Evolutionary conservation across 2,329 filamentous ascomycete species (phyloP), one percentile per base, ranked within the genome.

Genomic region (Stachybotrys chartarum): DNA sequence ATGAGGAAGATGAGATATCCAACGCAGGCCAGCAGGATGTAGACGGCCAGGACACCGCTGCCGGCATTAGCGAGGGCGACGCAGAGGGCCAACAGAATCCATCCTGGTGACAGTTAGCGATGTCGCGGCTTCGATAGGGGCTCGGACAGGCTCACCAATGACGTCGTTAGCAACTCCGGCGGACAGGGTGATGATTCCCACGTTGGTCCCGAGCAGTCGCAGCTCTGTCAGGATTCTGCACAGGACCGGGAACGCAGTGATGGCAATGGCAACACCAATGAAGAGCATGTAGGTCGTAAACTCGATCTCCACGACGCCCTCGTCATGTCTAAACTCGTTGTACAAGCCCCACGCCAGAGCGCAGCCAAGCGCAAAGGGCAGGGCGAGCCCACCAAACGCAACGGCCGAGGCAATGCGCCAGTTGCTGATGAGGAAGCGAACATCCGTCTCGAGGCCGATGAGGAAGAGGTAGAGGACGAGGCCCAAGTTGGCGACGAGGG

Each of bases 151-250:
- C 50, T 24, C 17, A 52, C 50, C 50, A 11, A 59, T 61, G 7
- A 76, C 91, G 66, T 97, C 93, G 68, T 97, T 97, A 1, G 90
- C 91, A 14, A 97, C 91, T 53, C 93, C 93, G 6, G 92, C 92
- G 3, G 92, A 91, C 8, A 97, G 79, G 1, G 92, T 89, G 44
- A 95, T 95, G 42, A 96, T 83, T 65, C 92, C 92, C 6, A 96
- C 92, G 1, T 87, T 82, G 2, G 91, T 94, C 54, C 82, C 76
- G 5, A 97, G 84, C 52, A 97, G 78, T 64, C 96, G 94, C 54
- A 97, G 77, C 70, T 96, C 92, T 0, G 91, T 93, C 60, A 97
- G 75, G 61, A 97, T 97, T 69, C 93, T 89, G 66, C 93, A 97
- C 12, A 97, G 82, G 0, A 97, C 93, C 0, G 93, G 93, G 64